Percentiles rank a stretch among this genome's conserved stretches.
Evolutionary conservation across 495 filamentous ascomycete genomes (phyloP).

Genomic region (Aspergillus egyptiacus): DNA sequence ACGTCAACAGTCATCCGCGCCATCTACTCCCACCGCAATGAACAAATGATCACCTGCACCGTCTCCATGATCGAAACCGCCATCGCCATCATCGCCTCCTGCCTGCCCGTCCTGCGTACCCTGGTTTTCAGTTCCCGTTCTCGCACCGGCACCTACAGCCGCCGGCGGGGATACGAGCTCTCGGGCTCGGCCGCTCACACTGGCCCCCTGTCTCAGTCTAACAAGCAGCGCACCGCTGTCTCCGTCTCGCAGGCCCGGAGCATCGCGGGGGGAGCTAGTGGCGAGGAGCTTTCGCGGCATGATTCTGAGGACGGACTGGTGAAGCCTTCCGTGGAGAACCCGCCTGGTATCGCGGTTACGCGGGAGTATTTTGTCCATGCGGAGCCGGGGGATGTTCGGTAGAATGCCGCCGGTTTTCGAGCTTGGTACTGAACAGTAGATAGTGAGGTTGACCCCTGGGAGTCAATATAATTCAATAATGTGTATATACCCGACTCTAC

Average conservation of each 20-base stretch:
- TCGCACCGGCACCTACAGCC: conserved; percentile 20
- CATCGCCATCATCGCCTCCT: conserved; percentile 25
- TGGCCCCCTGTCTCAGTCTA: background rate
- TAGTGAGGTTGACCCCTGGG: no score
- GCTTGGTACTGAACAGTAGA: no score
- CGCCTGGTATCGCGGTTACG: conserved; percentile 7
- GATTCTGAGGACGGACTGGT: conserved; percentile 10
- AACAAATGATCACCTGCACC: conserved; percentile 26
- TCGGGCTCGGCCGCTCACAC: conserved; percentile 5
- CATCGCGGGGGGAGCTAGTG: background rate
- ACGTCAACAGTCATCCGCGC: conserved; percentile 18
- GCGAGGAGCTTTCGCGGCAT: conserved; percentile 2
- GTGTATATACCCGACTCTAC: no score
- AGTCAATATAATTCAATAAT: no score
- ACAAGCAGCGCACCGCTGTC: conserved; percentile 6
- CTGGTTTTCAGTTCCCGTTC: conserved; percentile 22
- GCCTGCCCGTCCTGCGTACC: conserved; percentile 24
- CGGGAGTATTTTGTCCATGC: conserved; percentile 10
- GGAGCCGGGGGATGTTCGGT: no score
- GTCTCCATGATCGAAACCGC: conserved; percentile 26
- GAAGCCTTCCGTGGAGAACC: background rate
- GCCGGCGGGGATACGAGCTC: conserved; percentile 17
- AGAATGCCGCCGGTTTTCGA: no score
- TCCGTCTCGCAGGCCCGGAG: background rate
- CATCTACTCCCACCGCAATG: conserved; percentile 20